phyloP scores from a whole-genome alignment of 2,329 filamentous ascomycete species.

The Fusarium buharicum region DNA sequence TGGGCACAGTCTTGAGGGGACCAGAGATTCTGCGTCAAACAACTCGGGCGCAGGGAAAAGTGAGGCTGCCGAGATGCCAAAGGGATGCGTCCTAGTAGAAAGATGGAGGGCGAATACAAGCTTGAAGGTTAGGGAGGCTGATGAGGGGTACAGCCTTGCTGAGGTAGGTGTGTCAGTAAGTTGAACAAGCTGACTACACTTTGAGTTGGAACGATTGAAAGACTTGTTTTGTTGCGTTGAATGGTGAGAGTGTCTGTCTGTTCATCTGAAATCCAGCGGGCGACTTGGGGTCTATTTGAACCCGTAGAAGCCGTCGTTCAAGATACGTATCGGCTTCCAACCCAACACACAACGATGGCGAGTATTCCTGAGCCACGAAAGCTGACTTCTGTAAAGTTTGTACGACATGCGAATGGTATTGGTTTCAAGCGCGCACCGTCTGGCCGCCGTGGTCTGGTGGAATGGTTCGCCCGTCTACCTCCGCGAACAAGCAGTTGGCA shows the following conservation, averaged over 20 bases:
- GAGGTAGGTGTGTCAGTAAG: conserved; percentile 5
- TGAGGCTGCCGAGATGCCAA: conserved; percentile 36
- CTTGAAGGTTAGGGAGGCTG: conserved; percentile 8
- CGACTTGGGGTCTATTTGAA: conserved; percentile 30
- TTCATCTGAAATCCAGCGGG: conserved; percentile 4
- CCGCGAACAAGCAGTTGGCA: conserved; percentile 1
- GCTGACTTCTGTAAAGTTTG: neutral
- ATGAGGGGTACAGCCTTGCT: conserved; percentile 18
- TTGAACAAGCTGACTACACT: conserved; percentile 5
- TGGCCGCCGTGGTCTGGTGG: neutral
- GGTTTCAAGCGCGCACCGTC: conserved; percentile 15
- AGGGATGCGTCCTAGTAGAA: conserved; percentile 27
- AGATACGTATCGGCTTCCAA: conserved; percentile 5
- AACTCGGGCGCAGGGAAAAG: conserved; percentile 18
- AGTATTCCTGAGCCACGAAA: neutral
- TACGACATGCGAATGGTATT: conserved; percentile 14
- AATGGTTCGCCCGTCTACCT: conserved; percentile 29
- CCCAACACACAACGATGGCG: neutral
- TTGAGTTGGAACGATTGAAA: neutral
- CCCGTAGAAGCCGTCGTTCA: neutral
- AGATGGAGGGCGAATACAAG: conserved; percentile 32
- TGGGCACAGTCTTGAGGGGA: neutral
- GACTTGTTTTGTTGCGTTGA: conserved; percentile 1
- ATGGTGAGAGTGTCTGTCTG: conserved; percentile 3
- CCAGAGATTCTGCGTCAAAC: neutral